phyloP scores from a whole-genome alignment of 192 early-diverging fungal species.

The Haplosporangium gracile region DNA sequence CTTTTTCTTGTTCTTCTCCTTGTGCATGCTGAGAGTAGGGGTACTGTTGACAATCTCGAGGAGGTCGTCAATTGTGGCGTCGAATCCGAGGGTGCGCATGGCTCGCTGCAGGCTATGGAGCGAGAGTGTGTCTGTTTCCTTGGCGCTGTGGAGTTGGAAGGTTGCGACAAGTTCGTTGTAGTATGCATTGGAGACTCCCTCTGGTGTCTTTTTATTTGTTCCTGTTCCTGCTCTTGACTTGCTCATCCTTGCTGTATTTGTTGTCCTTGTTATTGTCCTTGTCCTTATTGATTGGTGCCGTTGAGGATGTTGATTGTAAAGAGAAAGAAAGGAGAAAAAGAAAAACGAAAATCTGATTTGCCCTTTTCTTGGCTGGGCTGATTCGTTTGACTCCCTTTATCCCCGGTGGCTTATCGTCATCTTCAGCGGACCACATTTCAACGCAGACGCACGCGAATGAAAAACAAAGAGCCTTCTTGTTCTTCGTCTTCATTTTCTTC shows the following conservation, averaged over 20 bases:
- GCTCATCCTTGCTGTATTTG: neutral
- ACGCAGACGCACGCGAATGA: too few relatives aligned
- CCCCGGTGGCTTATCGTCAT: too few relatives aligned
- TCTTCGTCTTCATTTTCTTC: too few relatives aligned
- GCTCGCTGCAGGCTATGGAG: constrained; percentile 26
- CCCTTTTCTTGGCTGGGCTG: neutral
- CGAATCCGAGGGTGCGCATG: constrained; percentile 53
- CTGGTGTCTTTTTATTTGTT: neutral
- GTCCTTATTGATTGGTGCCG: neutral
- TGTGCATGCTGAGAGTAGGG: constrained; percentile 29
- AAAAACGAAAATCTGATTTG: neutral
- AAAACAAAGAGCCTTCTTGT: too few relatives aligned
- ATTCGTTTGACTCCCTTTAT: neutral
- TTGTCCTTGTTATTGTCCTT: neutral
- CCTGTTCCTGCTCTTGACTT: neutral
- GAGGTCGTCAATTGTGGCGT: constrained; percentile 28
- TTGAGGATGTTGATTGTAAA: neutral
- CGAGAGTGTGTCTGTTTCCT: constrained; percentile 18
- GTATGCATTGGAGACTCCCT: constrained; percentile 15
- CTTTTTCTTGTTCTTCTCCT: neutral
- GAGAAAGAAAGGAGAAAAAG: neutral
- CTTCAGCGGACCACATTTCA: too few relatives aligned
- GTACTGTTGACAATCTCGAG: constrained; percentile 34
- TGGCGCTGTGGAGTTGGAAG: constrained; percentile 33
- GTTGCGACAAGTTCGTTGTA: constrained; percentile 33